Evolutionary conservation across 2,329 filamentous ascomycete species (phyloP), one percentile per base, ranked within the genome.

Genomic region (Exophiala phaeomuriformis): DNA sequence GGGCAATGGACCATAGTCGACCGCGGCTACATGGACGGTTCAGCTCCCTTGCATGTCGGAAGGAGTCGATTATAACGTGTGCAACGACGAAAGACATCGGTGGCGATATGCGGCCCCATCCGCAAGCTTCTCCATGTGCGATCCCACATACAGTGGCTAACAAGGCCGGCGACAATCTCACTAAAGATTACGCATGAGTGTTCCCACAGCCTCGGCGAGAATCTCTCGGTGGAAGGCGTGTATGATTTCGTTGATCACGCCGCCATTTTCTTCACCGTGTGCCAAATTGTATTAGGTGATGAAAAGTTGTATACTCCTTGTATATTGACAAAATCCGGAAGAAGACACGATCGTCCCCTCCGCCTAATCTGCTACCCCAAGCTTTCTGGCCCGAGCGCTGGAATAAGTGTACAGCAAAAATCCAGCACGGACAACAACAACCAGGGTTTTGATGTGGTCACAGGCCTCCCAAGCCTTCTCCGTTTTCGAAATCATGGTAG

Each of bases 1-100:
- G 61, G 61, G 62, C 85, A 83, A 70, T 88, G 87, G 55, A 87
- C 82, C 58, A 86, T 75, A 37, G 83, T 86, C 12, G 81, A 73
- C 83, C 84, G 87, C 3, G 77, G 66, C 72, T 75, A 43, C 31
- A 41, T 19, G 4, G 36, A 30, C 3, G n/a, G 30, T 31, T 58
- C 42, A 58, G 56, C 43, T 19, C n/a, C 4, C 7, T 9, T 8
- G 32, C 28, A 37, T 31, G 1, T n/a, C 19, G 7, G 12, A 47
- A 12, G 19, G 7, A 29, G 5, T 36, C 12, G 5, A 39, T 33
- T 63, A 31, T 32, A 12, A 51, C n/a, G 52, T 54, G 9, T 49
- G 57, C 57, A 33, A 76, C 73, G 37, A 77, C 75, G 59, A 77
- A 77, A 0, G 73, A 72, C 33, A 77, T 69, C 31, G 77, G 59